Base-by-base conservation (phyloP, 257 asterid genomes). In the Solanum sitiens region DNA sequence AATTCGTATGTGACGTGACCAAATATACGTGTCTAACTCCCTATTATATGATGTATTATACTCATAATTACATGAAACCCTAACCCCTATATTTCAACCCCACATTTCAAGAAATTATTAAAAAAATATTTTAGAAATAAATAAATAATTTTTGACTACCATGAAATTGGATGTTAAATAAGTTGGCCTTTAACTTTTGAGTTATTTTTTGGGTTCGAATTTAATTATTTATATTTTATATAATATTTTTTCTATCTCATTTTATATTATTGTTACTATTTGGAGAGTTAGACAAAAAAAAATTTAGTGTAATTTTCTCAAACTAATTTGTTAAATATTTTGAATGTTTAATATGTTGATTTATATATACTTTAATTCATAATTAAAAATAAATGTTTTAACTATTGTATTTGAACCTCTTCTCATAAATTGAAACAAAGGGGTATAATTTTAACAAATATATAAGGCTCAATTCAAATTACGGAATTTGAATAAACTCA, bases 1-100 rank as follows among this genome's bases (percentile, higher is more conserved):
- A 89, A 91, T 90, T 88, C 86, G 90, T 84, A 9, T 91, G 92
- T 89, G 95, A 93, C 61, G 88, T 89, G 92, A 91, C 94, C 89
- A 91, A 92, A 95, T 95, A 94, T 93, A 92, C 96, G 72, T 87
- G 87, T 75, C 85, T 87, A 91, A 87, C 82, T 32, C 89, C 70
- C 50, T 74, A 84, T 74, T 88, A 61, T 86, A 74, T 88, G 73
- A 76, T 90, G 82, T 87, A 35, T 63, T 65, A 65, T 40, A 15
- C 27, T 70, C 30, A 47, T 88, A 37, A 79, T 56, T 73, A 32
- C 87, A 87, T 79, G 88, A 89, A 93, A 87, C 95, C 95, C 94
- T 92, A 93, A 86, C 83, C 59, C 59, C 37, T 67, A 77, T 84
- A 84, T 8, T 65, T 40, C 25, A 61, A 80, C 7, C 11, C 59